These are phyloP conservation scores for Beta lomatogona DNA, from an alignment of 179 eudicot genomes.

Conservation along the genomic window DNA sequence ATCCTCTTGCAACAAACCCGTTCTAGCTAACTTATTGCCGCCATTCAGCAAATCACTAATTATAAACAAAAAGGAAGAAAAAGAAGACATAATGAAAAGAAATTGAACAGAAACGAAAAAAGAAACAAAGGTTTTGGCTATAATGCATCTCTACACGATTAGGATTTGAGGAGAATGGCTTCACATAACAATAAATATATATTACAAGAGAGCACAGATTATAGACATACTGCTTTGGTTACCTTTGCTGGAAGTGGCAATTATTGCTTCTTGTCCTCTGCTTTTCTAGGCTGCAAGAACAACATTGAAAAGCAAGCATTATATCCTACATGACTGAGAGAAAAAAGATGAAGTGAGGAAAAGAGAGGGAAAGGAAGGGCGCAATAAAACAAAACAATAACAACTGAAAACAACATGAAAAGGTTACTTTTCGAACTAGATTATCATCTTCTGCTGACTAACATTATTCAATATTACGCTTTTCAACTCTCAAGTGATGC, in stretches of 20 bases:
- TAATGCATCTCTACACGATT: neutral
- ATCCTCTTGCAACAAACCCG: neutral
- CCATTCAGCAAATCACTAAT: neutral
- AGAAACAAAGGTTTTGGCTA: neutral
- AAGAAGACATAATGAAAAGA: neutral
- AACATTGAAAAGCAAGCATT: neutral
- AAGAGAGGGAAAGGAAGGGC: neutral
- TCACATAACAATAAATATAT: neutral
- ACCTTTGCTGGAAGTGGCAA: neutral
- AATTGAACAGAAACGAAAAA: neutral
- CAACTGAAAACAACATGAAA: neutral
- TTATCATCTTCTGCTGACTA: neutral
- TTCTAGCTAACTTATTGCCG: neutral
- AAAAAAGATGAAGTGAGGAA: neutral
- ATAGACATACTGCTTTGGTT: conserved; percentile 7
- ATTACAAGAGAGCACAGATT: neutral
- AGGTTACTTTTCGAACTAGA: neutral
- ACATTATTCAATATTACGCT: neutral
- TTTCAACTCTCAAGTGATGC: neutral
- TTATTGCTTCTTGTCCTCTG: conserved; percentile 30
- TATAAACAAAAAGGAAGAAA: neutral
- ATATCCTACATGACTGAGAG: neutral
- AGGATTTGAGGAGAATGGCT: neutral
- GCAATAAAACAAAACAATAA: neutral
- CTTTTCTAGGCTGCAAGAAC: conserved; percentile 29